These are phyloP conservation scores for Cutaneotrichosporon dermatis DNA, from an alignment of 1,284 basidiomycete species.

Conservation along the genomic window DNA sequence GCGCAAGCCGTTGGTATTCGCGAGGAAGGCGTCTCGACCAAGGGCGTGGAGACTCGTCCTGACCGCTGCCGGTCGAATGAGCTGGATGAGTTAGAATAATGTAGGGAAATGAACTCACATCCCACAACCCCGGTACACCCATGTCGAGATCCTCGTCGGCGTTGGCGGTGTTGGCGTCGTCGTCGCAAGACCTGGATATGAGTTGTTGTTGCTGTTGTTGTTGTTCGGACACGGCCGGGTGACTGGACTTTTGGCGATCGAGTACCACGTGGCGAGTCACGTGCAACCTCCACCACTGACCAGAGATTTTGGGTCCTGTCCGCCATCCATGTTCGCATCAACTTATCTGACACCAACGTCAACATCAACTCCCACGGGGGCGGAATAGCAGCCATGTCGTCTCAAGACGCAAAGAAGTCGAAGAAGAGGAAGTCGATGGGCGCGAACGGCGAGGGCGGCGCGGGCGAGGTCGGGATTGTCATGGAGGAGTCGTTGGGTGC, in stretches of 20 bases:
- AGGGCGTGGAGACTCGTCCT: constrained; percentile 33
- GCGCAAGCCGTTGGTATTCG: constrained; percentile 38
- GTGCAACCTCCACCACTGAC: not conserved
- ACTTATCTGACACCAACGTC: not conserved
- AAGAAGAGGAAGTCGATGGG: constrained; percentile 38
- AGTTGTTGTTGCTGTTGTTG: not conserved
- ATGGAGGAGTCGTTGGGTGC: constrained; percentile 38
- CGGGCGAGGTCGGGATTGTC: not conserved
- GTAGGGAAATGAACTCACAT: constrained; percentile 35
- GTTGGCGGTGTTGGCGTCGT: too few species aligned
- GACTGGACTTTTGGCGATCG: not conserved
- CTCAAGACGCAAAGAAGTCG: constrained; percentile 22
- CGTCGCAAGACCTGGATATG: not conserved
- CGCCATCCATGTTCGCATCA: not conserved
- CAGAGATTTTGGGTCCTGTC: not conserved
- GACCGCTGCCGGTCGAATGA: constrained; percentile 42
- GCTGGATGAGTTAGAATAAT: constrained; percentile 20
- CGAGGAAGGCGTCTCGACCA: constrained; percentile 38
- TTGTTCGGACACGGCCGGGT: not conserved
- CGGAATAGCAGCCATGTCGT: constrained; percentile 7
- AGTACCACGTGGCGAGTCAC: not conserved
- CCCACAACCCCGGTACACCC: constrained; percentile 51
- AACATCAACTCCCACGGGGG: not conserved
- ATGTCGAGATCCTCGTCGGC: constrained; percentile 20
- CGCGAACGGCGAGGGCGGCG: not conserved